Conservation (phyloP, 257 asterid species). For the Prunella vulgaris region DNA sequence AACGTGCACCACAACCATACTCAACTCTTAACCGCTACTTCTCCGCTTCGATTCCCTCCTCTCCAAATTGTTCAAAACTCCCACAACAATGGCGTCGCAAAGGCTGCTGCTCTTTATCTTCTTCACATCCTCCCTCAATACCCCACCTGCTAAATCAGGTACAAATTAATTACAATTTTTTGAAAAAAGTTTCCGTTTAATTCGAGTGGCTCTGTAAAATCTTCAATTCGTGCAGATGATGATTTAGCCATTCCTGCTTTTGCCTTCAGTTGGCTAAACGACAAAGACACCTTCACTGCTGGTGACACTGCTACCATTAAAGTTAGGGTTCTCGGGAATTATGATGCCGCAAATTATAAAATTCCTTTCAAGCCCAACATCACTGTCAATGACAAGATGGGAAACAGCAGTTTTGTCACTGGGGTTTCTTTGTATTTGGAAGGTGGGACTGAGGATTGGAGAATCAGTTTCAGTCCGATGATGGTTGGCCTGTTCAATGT, state of each 20-base stretch:
- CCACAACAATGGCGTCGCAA: constrained; percentile 31
- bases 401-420: constrained; percentile 66
- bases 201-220: neutral
- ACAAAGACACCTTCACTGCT: constrained; percentile 50
- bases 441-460: constrained; percentile 49
- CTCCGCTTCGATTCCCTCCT: too few relatives aligned
- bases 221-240: constrained; percentile 39
- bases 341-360: constrained; percentile 36
- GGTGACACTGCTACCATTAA: constrained; percentile 57
- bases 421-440: constrained; percentile 48
- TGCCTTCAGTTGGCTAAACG: constrained; percentile 71
- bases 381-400: constrained; percentile 65
- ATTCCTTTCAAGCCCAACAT: constrained; percentile 62
- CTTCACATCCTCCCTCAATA: constrained; percentile 11
- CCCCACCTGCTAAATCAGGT: constrained; percentile 32
- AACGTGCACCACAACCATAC: too few relatives aligned
- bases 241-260: constrained; percentile 41
- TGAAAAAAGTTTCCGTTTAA: neutral
- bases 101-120: constrained; percentile 6
- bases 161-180: neutral
- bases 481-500: constrained; percentile 70
- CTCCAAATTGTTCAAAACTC: neutral
- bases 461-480: constrained; percentile 58
- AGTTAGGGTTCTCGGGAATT: constrained; percentile 68
- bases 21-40: too few relatives aligned